These are phyloP conservation scores for Aspergillus ochraceoroseus DNA, from an alignment of 2,329 filamentous ascomycete species.

Conservation along the genomic window DNA sequence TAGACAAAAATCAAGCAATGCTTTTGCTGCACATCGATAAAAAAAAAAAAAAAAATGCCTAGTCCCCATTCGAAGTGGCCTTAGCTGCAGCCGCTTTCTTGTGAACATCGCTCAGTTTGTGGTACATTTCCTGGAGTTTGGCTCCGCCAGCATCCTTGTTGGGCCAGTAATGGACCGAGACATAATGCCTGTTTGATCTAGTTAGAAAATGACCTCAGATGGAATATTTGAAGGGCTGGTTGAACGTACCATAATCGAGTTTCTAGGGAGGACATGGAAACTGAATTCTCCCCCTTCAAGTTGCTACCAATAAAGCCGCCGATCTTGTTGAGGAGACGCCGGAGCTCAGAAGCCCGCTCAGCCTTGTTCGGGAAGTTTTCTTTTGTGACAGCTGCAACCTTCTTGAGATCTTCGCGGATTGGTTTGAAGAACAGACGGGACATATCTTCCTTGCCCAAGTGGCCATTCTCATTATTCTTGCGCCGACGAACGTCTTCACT, in stretches of 20 bases:
- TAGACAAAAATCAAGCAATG: slow-evolving; percentile 17
- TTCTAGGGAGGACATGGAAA: slow-evolving; percentile 40
- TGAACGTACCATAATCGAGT: slow-evolving; percentile 43
- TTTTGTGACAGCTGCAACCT: slow-evolving; percentile 45
- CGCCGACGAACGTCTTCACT: slow-evolving; percentile 36
- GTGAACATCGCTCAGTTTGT: slow-evolving; percentile 34
- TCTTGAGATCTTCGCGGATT: slow-evolving; percentile 41
- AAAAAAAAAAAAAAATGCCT: slow-evolving; percentile 12
- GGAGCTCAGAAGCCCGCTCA: slow-evolving; percentile 42
- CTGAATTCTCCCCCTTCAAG: slow-evolving; percentile 37
- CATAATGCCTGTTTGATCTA: slow-evolving; percentile 39
- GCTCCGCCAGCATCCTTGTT: slow-evolving; percentile 41
- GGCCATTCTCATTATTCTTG: slow-evolving; percentile 38
- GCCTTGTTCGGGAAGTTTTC: slow-evolving; percentile 43
- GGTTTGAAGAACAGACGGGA: slow-evolving; percentile 46
- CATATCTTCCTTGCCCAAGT: slow-evolving; percentile 36
- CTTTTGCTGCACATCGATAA: slow-evolving; percentile 13
- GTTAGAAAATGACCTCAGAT: slow-evolving; percentile 21
- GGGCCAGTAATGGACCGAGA: slow-evolving; percentile 45
- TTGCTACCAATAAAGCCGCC: slow-evolving; percentile 45
- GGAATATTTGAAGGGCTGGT: not conserved
- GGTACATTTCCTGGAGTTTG: slow-evolving; percentile 38
- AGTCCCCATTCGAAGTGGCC: slow-evolving; percentile 27
- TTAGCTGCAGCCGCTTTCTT: slow-evolving; percentile 24
- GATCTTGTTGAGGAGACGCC: slow-evolving; percentile 43